phyloP scores from a whole-genome alignment of 2,329 filamentous ascomycete species.

The Paraphoma sp. region DNA sequence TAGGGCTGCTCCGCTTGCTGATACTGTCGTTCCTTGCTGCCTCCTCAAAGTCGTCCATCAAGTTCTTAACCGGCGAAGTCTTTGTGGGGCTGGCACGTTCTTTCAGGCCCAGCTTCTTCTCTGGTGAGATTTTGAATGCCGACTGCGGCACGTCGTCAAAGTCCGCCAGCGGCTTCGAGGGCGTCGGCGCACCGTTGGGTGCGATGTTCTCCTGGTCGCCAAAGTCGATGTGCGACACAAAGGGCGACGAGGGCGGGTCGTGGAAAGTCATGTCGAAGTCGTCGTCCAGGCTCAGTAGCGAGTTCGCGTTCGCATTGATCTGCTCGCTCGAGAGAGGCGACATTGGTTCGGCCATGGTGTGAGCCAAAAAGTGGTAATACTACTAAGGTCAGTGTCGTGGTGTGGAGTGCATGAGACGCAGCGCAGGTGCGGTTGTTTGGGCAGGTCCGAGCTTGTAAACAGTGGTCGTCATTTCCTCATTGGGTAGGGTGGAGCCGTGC shows the following conservation, averaged over 20 bases:
- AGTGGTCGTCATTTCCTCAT: slow-evolving; percentile 14
- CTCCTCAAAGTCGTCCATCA: slow-evolving; percentile 35
- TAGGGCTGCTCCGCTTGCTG: slow-evolving; percentile 23
- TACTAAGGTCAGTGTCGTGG: slow-evolving; percentile 21
- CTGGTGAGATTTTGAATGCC: slow-evolving; percentile 40
- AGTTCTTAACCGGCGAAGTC: slow-evolving; percentile 36
- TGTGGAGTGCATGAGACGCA: slow-evolving; percentile 8
- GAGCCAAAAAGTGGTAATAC: slow-evolving; percentile 13
- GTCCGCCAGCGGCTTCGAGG: slow-evolving; percentile 29
- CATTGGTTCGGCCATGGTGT: slow-evolving; percentile 42
- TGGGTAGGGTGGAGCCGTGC: background rate
- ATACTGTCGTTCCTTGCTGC: slow-evolving; percentile 10
- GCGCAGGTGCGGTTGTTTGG: background rate
- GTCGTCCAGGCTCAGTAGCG: slow-evolving; percentile 27
- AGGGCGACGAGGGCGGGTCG: slow-evolving; percentile 56
- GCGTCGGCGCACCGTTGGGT: slow-evolving; percentile 27
- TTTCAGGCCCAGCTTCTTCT: slow-evolving; percentile 35
- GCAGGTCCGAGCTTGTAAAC: slow-evolving; percentile 10
- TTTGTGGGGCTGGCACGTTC: slow-evolving; percentile 40
- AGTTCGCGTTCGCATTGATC: slow-evolving; percentile 30
- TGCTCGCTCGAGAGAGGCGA: slow-evolving; percentile 37
- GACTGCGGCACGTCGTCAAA: slow-evolving; percentile 39
- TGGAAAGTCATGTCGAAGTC: slow-evolving; percentile 48
- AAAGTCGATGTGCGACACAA: slow-evolving; percentile 52
- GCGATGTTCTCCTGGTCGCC: slow-evolving; percentile 49